Evolutionary conservation across 352 stramenopile genomes (phyloP).

Genomic region (Pythium vanterpoolii): DNA sequence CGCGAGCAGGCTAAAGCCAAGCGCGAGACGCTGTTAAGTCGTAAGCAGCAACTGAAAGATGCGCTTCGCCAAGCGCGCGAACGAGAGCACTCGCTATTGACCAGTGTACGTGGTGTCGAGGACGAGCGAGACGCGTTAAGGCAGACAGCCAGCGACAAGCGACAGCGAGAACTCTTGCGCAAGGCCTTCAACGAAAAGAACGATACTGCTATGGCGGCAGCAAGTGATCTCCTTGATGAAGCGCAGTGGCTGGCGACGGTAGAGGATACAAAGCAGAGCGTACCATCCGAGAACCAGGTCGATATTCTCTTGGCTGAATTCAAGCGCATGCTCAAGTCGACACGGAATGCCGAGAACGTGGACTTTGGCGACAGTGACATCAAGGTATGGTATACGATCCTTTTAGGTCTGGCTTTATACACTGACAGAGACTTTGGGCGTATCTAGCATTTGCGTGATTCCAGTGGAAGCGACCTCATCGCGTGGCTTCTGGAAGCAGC

Average conservation of each 20-base stretch:
- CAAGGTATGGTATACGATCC: constrained; percentile 12
- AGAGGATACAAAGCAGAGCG: not conserved
- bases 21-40: constrained; percentile 18
- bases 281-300: constrained; percentile 20
- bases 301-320: constrained; percentile 36
- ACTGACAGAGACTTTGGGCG: not conserved
- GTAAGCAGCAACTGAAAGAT: constrained; percentile 24
- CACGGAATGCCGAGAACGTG: constrained; percentile 25
- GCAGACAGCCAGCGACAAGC: constrained; percentile 1
- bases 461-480: constrained; percentile 18
- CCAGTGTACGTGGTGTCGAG: constrained; percentile 28
- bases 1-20: constrained; percentile 28
- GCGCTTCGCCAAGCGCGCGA: constrained; percentile 22
- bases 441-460: constrained; percentile 36
- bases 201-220: not conserved
- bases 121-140: constrained; percentile 17
- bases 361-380: constrained; percentile 45
- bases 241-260: not conserved
- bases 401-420: not conserved
- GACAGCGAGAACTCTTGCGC: constrained; percentile 34
- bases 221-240: constrained; percentile 1
- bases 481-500: constrained; percentile 27
- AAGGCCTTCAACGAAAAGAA: constrained; percentile 27
- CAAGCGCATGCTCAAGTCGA: constrained; percentile 31
- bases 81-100: constrained; percentile 26